Conservation (phyloP, 768 basidiomycete genomes). For the Hygrophoropsis aurantiaca region DNA sequence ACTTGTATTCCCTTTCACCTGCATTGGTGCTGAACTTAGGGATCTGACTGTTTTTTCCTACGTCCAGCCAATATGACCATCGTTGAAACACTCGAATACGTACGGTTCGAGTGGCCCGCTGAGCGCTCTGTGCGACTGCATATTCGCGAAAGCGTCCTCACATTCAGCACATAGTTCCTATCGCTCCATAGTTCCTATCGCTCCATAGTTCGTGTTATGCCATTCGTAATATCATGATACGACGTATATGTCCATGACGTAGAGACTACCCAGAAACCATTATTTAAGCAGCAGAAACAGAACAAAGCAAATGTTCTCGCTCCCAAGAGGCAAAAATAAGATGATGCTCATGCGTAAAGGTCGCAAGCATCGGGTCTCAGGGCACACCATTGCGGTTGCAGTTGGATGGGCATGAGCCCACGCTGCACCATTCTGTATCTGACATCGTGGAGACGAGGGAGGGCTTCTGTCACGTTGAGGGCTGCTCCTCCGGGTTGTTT, state of each 20-base stretch:
- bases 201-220: background rate
- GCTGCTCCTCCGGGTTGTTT: slow-evolving; percentile 33
- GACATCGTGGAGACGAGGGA: slow-evolving; percentile 53
- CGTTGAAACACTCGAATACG: slow-evolving; percentile 66
- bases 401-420: slow-evolving; percentile 44
- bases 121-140: slow-evolving; percentile 81
- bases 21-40: too few species aligned
- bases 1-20: background rate
- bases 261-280: background rate
- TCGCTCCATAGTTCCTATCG: background rate
- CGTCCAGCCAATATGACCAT: slow-evolving; percentile 54
- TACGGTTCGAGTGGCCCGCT: slow-evolving; percentile 82
- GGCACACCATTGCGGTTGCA: slow-evolving; percentile 63
- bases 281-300: too few species aligned
- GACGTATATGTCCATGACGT: background rate
- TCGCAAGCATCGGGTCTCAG: slow-evolving; percentile 48
- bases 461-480: slow-evolving; percentile 35
- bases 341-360: slow-evolving; percentile 16
- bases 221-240: background rate
- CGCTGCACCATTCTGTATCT: slow-evolving; percentile 48
- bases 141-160: slow-evolving; percentile 79
- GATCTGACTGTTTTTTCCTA: slow-evolving; percentile 43
- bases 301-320: too few species aligned
- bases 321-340: background rate
- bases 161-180: slow-evolving; percentile 70